phyloP scores from a whole-genome alignment of 345 rosid species.

The Salix udensis region DNA sequence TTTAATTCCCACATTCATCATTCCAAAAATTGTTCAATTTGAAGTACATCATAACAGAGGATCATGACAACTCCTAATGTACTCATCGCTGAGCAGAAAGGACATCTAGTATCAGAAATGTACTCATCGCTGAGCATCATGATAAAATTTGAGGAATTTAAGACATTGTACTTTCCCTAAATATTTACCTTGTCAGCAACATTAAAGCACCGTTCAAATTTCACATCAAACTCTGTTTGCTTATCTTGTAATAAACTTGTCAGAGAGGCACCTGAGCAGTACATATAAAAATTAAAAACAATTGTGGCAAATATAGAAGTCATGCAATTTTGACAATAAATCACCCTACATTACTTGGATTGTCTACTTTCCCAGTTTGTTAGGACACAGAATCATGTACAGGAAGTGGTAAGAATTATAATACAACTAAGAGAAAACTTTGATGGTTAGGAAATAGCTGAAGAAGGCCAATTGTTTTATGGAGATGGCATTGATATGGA shows the following conservation, averaged over 20 bases:
- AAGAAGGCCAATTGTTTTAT: constrained; percentile 3
- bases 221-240: constrained; percentile 61
- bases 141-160: not conserved
- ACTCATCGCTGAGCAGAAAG: too few relatives aligned
- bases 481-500: constrained; percentile 9
- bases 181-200: constrained; percentile 54
- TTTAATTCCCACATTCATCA: too few relatives aligned
- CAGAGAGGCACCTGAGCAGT: constrained; percentile 43
- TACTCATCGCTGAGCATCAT: not conserved
- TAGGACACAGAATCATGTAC: not conserved
- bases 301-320: not conserved
- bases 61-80: not conserved
- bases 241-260: constrained; percentile 53
- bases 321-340: not conserved
- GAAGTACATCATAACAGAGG: too few relatives aligned
- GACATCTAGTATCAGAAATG: constrained; percentile 3
- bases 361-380: not conserved
- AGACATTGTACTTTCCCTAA: not conserved
- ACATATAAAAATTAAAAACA: not conserved
- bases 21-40: too few relatives aligned
- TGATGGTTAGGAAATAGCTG: not conserved
- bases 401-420: not conserved
- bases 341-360: not conserved
- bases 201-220: constrained; percentile 55
- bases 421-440: constrained; percentile 7